A percentile compares a stretch with the other conserved stretches of the same genome.
phyloP scores from a whole-genome alignment of 2,329 filamentous ascomycete species.

The Alternaria infectoria region DNA sequence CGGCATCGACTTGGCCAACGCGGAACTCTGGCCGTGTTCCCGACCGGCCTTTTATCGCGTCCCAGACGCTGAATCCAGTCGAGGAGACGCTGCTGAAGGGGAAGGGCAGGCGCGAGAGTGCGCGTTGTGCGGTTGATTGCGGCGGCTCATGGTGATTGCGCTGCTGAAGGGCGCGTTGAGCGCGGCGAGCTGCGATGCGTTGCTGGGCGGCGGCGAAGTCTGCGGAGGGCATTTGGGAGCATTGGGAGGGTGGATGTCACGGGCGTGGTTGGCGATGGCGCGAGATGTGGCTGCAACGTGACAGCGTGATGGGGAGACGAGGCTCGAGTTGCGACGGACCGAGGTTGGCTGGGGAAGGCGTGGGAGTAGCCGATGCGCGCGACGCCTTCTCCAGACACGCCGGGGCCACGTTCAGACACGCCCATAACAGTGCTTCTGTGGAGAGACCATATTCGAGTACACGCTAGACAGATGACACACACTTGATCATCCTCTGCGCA shows the following conservation, averaged over 20 bases:
- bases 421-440: background rate
- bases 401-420: background rate
- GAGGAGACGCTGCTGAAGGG: constrained; percentile 66
- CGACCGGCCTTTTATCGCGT: constrained; percentile 73
- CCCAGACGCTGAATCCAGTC: constrained; percentile 66
- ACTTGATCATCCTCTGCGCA: background rate
- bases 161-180: constrained; percentile 72
- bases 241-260: constrained; percentile 17
- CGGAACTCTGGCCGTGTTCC: constrained; percentile 86
- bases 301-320: constrained; percentile 28
- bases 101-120: constrained; percentile 51
- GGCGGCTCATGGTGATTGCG: constrained; percentile 56
- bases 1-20: constrained; percentile 94
- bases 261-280: constrained; percentile 1
- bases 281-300: constrained; percentile 12
- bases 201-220: constrained; percentile 90
- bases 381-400: background rate
- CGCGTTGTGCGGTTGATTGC: constrained; percentile 49
- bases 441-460: background rate
- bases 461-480: background rate
- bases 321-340: constrained; percentile 24
- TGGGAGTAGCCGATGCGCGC: constrained; percentile 3
- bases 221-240: constrained; percentile 51
- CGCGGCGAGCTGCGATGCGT: constrained; percentile 81
- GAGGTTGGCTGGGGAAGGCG: constrained; percentile 30